These are phyloP conservation scores for Aspergillus sp. DNA, from an alignment of 2,329 filamentous ascomycete species.

Conservation along the genomic window DNA sequence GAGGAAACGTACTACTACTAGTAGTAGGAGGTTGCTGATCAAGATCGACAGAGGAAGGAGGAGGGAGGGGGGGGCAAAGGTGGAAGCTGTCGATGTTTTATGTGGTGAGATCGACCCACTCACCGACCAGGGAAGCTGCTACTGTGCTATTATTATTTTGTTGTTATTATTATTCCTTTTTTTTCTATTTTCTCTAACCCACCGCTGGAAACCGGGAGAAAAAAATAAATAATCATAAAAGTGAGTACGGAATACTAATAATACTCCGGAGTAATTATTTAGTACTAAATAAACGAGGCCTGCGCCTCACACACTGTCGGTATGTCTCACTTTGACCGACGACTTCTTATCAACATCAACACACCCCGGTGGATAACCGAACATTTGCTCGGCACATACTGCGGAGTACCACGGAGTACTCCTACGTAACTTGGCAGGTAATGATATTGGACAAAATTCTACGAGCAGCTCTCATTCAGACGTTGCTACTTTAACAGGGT, in stretches of 20 bases:
- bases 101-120: slow-evolving; percentile 21
- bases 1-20: neutral
- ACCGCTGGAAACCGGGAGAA: too few relatives aligned
- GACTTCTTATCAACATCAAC: neutral
- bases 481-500: too few relatives aligned
- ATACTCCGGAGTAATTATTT: neutral
- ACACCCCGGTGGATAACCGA: too few relatives aligned
- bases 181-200: neutral
- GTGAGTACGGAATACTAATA: neutral
- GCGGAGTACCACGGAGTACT: neutral
- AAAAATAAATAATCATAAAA: too few relatives aligned
- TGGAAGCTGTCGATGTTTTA: slow-evolving; percentile 16
- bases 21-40: neutral
- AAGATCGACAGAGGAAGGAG: neutral
- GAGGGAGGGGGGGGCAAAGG: neutral
- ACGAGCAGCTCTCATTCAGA: too few relatives aligned
- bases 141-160: neutral
- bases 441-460: too few relatives aligned
- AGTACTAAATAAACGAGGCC: slow-evolving; percentile 15
- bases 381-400: neutral
- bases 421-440: neutral
- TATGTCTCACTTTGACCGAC: slow-evolving; percentile 17
- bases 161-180: neutral
- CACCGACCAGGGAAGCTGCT: slow-evolving; percentile 19
- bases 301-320: slow-evolving; percentile 14